Conservation (phyloP, 1,284 basidiomycete species). For the Farysia itapuensis region DNA sequence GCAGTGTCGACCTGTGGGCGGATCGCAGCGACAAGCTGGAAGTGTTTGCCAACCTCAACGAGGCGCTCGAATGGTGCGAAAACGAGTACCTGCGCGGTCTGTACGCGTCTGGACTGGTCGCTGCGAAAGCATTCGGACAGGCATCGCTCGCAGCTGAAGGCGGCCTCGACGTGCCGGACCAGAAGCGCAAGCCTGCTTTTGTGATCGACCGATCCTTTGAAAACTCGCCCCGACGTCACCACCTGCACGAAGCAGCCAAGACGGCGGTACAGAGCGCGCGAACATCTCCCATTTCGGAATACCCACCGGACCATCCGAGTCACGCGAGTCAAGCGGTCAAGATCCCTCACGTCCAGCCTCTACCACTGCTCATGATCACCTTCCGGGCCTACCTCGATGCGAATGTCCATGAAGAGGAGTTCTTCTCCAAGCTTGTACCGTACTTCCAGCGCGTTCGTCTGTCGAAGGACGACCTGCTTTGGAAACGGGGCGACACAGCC, state of each 20-base stretch:
- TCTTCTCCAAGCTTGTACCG: slow-evolving; percentile 65
- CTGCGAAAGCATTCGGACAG: slow-evolving; percentile 56
- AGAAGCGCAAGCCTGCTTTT: slow-evolving; percentile 48
- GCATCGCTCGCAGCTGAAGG: slow-evolving; percentile 62
- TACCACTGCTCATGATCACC: slow-evolving; percentile 41
- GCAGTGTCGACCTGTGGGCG: slow-evolving; percentile 71
- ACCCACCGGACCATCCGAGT: neutral
- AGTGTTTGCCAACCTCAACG: slow-evolving; percentile 79
- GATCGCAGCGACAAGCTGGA: slow-evolving; percentile 63
- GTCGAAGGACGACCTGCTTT: slow-evolving; percentile 70
- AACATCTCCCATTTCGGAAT: slow-evolving; percentile 18
- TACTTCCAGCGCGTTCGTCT: slow-evolving; percentile 73
- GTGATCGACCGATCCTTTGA: slow-evolving; percentile 67
- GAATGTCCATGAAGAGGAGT: slow-evolving; percentile 4
- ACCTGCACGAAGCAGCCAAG: slow-evolving; percentile 74
- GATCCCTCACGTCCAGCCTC: slow-evolving; percentile 25
- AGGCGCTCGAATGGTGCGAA: slow-evolving; percentile 83
- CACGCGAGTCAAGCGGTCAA: neutral
- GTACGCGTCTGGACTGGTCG: slow-evolving; percentile 57
- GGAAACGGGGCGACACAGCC: slow-evolving; percentile 71
- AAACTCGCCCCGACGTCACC: slow-evolving; percentile 73
- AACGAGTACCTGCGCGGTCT: slow-evolving; percentile 61
- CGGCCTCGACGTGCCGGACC: slow-evolving; percentile 59
- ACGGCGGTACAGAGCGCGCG: slow-evolving; percentile 33
- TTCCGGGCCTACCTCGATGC: slow-evolving; percentile 41